A percentile compares a stretch with the other conserved stretches of the same genome.
Evolutionary conservation across 2,329 filamentous ascomycete genomes (phyloP).

Genomic region (Colletotrichum cuscutae): DNA sequence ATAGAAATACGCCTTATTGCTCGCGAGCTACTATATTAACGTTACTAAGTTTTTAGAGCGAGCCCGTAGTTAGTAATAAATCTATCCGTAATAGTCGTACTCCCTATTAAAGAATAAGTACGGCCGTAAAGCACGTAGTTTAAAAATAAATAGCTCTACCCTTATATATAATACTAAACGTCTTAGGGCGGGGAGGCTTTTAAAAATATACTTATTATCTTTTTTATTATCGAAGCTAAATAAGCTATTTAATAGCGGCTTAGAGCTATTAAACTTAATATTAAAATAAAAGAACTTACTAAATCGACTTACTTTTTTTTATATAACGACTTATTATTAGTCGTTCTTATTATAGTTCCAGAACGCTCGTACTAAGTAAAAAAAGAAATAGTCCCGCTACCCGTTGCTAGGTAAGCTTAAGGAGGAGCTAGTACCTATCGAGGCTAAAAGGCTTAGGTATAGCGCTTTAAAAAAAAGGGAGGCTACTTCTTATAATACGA

Average conservation of each 20-base stretch:
- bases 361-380: conserved; percentile 12
- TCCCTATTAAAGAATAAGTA: neutral
- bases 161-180: neutral
- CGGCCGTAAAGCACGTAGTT: neutral
- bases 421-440: conserved; percentile 33
- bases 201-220: neutral
- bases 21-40: neutral
- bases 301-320: conserved; percentile 20
- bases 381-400: neutral
- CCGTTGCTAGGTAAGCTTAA: neutral
- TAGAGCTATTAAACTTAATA: neutral
- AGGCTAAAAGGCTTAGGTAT: conserved; percentile 38
- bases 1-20: neutral
- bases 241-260: neutral
- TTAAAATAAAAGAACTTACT: conserved; percentile 19
- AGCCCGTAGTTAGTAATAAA: neutral
- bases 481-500: conserved; percentile 35
- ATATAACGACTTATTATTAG: conserved; percentile 31
- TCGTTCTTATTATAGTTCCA: conserved; percentile 25
- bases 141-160: conserved; percentile 11
- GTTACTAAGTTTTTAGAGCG: neutral
- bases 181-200: neutral
- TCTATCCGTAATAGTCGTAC: neutral
- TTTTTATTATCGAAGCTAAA: neutral
- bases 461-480: conserved; percentile 19